Conservation (phyloP, 495 filamentous ascomycete genomes). For the Annulohypoxylon moriforme region DNA sequence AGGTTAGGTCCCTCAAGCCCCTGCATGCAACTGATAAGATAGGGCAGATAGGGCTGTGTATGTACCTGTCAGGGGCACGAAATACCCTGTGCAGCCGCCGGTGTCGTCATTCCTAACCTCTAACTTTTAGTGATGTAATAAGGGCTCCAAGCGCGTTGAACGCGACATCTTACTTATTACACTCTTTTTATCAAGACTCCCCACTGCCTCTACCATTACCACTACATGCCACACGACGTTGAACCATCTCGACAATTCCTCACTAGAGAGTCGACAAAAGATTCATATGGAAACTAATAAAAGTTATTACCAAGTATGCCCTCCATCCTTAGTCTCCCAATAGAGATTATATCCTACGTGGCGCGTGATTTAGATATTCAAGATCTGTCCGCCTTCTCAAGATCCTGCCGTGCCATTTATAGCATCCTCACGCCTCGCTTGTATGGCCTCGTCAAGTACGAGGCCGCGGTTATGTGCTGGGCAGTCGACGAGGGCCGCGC, state of each 20-base stretch:
- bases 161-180: not conserved
- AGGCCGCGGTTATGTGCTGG: conserved; percentile 22
- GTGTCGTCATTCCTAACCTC: not conserved
- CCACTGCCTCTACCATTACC: not conserved
- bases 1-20: too few relatives aligned
- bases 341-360: conserved; percentile 19
- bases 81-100: too few relatives aligned
- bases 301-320: conserved; percentile 6
- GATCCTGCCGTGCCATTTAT: conserved; percentile 27
- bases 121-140: not conserved
- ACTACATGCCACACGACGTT: too few relatives aligned
- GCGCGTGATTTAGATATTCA: not conserved
- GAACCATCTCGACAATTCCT: not conserved
- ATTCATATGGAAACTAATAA: not conserved
- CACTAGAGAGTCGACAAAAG: not conserved
- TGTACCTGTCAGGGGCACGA: too few relatives aligned
- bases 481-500: conserved; percentile 20
- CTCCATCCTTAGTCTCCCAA: conserved; percentile 17
- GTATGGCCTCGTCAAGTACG: conserved; percentile 12
- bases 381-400: conserved; percentile 28
- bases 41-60: too few relatives aligned
- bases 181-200: not conserved
- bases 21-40: too few relatives aligned
- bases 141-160: not conserved
- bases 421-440: conserved; percentile 7